Evolutionary conservation across 306 rosid species (phyloP).

Genomic region (Fragaria iinumae): DNA sequence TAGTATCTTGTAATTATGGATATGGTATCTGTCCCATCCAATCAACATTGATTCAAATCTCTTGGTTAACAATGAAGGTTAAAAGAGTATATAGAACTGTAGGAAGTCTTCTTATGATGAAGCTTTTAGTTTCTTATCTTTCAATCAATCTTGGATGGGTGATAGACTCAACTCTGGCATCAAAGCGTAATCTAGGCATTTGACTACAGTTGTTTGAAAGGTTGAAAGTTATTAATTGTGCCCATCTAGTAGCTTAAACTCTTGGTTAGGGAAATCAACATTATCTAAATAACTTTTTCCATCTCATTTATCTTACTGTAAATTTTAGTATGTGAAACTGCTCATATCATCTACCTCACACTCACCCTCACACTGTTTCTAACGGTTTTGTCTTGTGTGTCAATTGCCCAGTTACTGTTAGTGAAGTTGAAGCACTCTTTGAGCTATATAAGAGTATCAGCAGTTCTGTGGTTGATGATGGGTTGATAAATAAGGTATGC

Average conservation of each 20-base stretch:
- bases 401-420: slow-evolving; percentile 60
- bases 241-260: background rate
- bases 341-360: background rate
- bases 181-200: slow-evolving; percentile 4
- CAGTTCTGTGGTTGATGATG: slow-evolving; percentile 75
- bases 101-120: background rate
- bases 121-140: background rate
- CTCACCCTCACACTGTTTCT: slow-evolving; percentile 6
- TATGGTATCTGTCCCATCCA: background rate
- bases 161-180: background rate
- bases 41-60: background rate
- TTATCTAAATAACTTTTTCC: background rate
- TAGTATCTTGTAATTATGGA: background rate
- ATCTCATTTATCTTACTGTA: background rate
- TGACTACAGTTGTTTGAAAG: background rate
- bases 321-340: background rate
- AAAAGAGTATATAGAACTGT: background rate
- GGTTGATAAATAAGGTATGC: slow-evolving; percentile 82
- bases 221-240: background rate
- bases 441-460: slow-evolving; percentile 89
- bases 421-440: slow-evolving; percentile 88
- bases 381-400: slow-evolving; percentile 19
- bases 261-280: background rate
- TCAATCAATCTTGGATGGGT: background rate
- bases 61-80: background rate